Base-by-base conservation (phyloP, 306 rosid genomes). In the Pyrus pyrifolia region DNA sequence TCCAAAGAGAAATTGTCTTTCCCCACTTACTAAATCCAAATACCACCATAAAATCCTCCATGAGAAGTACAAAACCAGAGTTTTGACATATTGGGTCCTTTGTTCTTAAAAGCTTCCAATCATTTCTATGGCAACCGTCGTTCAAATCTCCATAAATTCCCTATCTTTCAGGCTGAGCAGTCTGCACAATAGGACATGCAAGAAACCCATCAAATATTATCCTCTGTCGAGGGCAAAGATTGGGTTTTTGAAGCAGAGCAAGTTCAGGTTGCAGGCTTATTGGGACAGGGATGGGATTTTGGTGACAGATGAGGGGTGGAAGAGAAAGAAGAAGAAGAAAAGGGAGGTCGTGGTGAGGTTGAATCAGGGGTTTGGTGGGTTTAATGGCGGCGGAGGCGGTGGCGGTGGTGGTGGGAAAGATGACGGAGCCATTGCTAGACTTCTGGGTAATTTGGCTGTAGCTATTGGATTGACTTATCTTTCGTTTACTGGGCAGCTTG, bases 401-500 rank as follows among this genome's bases (percentile, higher is more conserved):
- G 45, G 49, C 49, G 55, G 55, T 8, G 96, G 97, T 15, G 94
- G 89, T 57, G 97, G 92, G 18, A 84, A 79, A 71, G 93, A 89
- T 74, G 88, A 92, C 51, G 97, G 97, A 4, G 68, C 83, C 19
- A 90, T 89, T 75, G 91, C 86, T 62, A 91, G 93, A 81, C 13
- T 91, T 83, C 72, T 91, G 85, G 93, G 88, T 11, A 95, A 95
- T 87, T 66, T 95, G 78, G 93, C 96, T 85, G 81, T 95, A 71
- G 99, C 97, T 83, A 59, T 83, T 84, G 97, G 99, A 13, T 86
- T 95, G 78, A 91, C 99, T 60, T 95, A 95, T 81, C 97, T 95
- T 66, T 90, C 99, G 29, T 27, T 95, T 75, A 95, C 97, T 44
- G 99, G 99, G 63, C 97, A 95, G 76, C 97, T 95, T 83, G 98